These are phyloP conservation scores for Candida namnaoensis DNA, from an alignment of 805 yeast species.

Conservation along the genomic window DNA sequence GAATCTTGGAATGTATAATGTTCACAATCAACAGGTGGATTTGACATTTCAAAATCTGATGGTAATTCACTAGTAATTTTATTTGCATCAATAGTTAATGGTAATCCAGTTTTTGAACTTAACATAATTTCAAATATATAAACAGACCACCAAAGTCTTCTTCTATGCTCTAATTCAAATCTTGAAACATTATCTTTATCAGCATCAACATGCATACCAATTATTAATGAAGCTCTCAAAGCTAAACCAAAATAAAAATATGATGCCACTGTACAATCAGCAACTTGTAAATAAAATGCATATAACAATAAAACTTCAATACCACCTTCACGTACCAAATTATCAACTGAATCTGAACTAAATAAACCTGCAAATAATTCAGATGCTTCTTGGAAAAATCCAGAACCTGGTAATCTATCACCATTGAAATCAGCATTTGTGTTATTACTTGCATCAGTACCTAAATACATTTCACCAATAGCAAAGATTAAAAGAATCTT, in stretches of 20 bases:
- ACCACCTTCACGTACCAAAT: conserved; percentile 72
- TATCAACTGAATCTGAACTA: conserved; percentile 74
- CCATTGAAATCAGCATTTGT: conserved; percentile 32
- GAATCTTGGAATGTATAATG: conserved; percentile 73
- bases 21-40: conserved; percentile 51
- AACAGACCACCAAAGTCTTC: conserved; percentile 82
- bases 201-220: conserved; percentile 80
- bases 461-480: conserved; percentile 78
- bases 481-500: conserved; percentile 67
- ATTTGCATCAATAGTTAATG: conserved; percentile 70
- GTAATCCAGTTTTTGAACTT: conserved; percentile 76
- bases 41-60: conserved; percentile 55
- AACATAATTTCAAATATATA: conserved; percentile 80
- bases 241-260: conserved; percentile 77
- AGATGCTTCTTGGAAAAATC: conserved; percentile 70
- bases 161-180: conserved; percentile 72
- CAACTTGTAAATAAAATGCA: conserved; percentile 76
- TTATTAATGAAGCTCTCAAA: conserved; percentile 56
- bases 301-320: conserved; percentile 66
- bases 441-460: conserved; percentile 52
- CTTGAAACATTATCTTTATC: conserved; percentile 58
- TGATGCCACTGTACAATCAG: conserved; percentile 76
- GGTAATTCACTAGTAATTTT: conserved; percentile 77
- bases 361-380: conserved; percentile 68
- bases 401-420: conserved; percentile 66